Percentiles rank a stretch among this genome's conserved stretches.
Conservation (phyloP, 495 filamentous ascomycete genomes). For the Penicillium odoratum region DNA sequence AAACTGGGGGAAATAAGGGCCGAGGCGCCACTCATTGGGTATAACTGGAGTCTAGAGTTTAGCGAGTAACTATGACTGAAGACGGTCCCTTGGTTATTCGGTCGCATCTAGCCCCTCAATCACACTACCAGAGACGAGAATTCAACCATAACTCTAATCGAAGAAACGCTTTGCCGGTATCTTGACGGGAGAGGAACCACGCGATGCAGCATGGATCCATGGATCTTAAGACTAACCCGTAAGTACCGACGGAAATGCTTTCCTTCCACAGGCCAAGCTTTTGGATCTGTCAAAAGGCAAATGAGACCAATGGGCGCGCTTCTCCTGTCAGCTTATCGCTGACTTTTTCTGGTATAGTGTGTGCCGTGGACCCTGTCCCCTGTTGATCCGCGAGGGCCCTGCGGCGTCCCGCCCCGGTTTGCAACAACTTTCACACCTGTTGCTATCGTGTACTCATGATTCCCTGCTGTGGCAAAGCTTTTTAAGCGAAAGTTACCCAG, state of each 20-base stretch:
- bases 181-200: neutral
- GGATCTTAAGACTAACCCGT: neutral
- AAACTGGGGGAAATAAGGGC: constrained; percentile 18
- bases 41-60: constrained; percentile 3
- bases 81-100: neutral
- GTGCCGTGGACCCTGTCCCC: neutral
- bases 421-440: too few relatives aligned
- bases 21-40: constrained; percentile 19
- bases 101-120: constrained; percentile 4
- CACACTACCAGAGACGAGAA: constrained; percentile 9
- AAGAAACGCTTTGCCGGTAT: too few relatives aligned
- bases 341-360: constrained; percentile 2
- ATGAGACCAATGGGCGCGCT: neutral
- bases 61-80: neutral
- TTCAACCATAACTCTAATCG: constrained; percentile 14
- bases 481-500: neutral
- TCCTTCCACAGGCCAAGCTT: constrained; percentile 2
- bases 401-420: neutral
- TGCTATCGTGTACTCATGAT: too few relatives aligned
- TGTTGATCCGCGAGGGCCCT: constrained; percentile 1
- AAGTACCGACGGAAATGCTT: neutral
- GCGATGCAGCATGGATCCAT: neutral
- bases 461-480: neutral
- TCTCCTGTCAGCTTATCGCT: neutral
- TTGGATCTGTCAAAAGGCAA: neutral